Conservation (phyloP, 2,329 filamentous ascomycete genomes). For the Alternaria brassicicola region DNA sequence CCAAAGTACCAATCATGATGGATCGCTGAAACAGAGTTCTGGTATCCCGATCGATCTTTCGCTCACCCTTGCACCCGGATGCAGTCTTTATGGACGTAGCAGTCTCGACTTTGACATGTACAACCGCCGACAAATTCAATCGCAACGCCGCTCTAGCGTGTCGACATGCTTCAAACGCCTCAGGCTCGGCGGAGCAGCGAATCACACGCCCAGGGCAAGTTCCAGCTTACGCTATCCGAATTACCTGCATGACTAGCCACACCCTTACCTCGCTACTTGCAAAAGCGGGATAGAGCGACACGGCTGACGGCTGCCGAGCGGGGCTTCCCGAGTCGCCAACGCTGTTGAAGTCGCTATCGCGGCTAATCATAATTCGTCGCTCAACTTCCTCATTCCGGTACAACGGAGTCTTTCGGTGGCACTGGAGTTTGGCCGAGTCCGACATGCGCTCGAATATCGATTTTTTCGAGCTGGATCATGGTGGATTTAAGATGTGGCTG, state of each 20-base stretch:
- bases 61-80: not conserved
- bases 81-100: not conserved
- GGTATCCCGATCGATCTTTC: not conserved
- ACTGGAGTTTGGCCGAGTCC: not conserved
- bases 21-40: constrained; percentile 11
- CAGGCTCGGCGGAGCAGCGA: constrained; percentile 7
- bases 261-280: constrained; percentile 18
- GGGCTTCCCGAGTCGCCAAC: constrained; percentile 28
- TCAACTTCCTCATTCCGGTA: constrained; percentile 6
- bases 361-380: constrained; percentile 17
- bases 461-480: constrained; percentile 2
- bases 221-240: constrained; percentile 21
- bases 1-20: constrained; percentile 5
- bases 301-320: constrained; percentile 28
- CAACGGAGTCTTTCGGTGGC: constrained; percentile 3
- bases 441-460: not conserved
- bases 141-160: constrained; percentile 5
- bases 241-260: constrained; percentile 28
- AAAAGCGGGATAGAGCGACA: constrained; percentile 9
- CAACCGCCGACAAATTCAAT: not conserved
- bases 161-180: constrained; percentile 5
- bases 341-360: constrained; percentile 9
- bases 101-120: not conserved
- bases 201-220: constrained; percentile 10
- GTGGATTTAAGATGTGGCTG: not conserved